These are phyloP conservation scores for Coprinopsis sp. DNA, from an alignment of 768 basidiomycete genomes.

Conservation along the genomic window DNA sequence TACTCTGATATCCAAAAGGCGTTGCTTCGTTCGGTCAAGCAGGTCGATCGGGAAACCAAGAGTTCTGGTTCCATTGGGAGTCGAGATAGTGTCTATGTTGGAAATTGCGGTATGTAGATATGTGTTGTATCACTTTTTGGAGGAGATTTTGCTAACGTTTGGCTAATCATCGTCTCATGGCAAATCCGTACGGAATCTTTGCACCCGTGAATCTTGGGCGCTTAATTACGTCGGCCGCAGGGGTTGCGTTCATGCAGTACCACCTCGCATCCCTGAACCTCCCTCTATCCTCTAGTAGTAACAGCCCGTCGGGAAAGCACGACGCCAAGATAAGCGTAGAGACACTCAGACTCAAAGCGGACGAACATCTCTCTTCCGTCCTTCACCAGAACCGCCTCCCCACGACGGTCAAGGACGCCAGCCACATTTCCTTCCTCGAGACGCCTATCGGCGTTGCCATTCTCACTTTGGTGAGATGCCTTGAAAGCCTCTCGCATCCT, in stretches of 20 bases:
- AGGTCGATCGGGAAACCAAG: conserved; percentile 17
- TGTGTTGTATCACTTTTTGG: neutral
- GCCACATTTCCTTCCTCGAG: conserved; percentile 34
- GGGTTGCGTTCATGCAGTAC: conserved; percentile 24
- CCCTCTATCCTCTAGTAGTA: conserved; percentile 1
- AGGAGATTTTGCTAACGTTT: neutral
- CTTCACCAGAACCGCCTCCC: conserved; percentile 15
- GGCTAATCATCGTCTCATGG: no score
- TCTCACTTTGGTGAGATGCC: conserved; percentile 27
- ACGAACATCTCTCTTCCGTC: conserved; percentile 17
- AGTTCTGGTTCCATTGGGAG: conserved; percentile 8
- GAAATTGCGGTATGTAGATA: conserved; percentile 18
- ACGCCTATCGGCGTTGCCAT: conserved; percentile 35
- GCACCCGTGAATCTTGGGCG: neutral
- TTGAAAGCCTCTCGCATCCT: neutral
- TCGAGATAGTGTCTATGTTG: conserved; percentile 23
- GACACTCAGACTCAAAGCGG: conserved; percentile 14
- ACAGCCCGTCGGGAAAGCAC: neutral
- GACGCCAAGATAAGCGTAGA: conserved; percentile 14
- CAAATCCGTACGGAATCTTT: neutral
- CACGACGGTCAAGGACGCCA: conserved; percentile 10
- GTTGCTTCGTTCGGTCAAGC: conserved; percentile 19
- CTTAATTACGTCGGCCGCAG: conserved; percentile 13
- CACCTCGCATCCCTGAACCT: conserved; percentile 15
- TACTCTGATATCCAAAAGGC: conserved; percentile 21